phyloP scores from a whole-genome alignment of 495 filamentous ascomycete species.

The Mycothermus thermophilus region DNA sequence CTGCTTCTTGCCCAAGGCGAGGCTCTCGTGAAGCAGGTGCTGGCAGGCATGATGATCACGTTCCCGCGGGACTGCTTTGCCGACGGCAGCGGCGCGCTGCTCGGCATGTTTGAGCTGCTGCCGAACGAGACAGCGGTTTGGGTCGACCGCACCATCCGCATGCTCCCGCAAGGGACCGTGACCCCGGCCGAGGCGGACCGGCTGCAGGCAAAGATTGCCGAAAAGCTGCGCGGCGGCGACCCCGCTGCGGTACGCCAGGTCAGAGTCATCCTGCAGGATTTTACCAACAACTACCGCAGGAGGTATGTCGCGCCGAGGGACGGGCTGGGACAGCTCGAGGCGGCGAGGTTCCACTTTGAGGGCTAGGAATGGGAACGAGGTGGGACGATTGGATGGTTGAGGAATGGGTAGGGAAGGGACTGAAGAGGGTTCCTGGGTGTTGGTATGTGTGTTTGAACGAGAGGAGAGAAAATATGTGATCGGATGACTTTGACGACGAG shows the following conservation, averaged over 20 bases:
- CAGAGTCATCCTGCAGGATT: slow-evolving; percentile 79
- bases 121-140: slow-evolving; percentile 63
- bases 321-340: slow-evolving; percentile 72
- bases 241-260: slow-evolving; percentile 52
- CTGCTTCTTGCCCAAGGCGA: slow-evolving; percentile 62
- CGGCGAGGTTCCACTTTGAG: slow-evolving; percentile 69
- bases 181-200: slow-evolving; percentile 46
- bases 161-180: slow-evolving; percentile 72
- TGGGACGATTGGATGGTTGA: no score
- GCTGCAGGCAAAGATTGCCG: slow-evolving; percentile 49
- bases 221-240: slow-evolving; percentile 56
- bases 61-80: slow-evolving; percentile 92
- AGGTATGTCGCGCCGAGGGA: slow-evolving; percentile 91
- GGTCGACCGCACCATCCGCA: slow-evolving; percentile 66
- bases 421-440: no score
- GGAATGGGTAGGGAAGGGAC: no score
- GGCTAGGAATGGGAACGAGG: slow-evolving; percentile 30
- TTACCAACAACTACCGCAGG: slow-evolving; percentile 84
- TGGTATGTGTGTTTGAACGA: no score
- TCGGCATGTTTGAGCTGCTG: slow-evolving; percentile 76
- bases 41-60: slow-evolving; percentile 97
- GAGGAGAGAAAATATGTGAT: no score
- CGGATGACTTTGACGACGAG: no score
- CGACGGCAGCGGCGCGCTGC: slow-evolving; percentile 81
- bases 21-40: slow-evolving; percentile 62